Evolutionary conservation across 768 basidiomycete species (phyloP), one percentile per base, ranked within the genome.

Genomic region (Mycena epipterygia): DNA sequence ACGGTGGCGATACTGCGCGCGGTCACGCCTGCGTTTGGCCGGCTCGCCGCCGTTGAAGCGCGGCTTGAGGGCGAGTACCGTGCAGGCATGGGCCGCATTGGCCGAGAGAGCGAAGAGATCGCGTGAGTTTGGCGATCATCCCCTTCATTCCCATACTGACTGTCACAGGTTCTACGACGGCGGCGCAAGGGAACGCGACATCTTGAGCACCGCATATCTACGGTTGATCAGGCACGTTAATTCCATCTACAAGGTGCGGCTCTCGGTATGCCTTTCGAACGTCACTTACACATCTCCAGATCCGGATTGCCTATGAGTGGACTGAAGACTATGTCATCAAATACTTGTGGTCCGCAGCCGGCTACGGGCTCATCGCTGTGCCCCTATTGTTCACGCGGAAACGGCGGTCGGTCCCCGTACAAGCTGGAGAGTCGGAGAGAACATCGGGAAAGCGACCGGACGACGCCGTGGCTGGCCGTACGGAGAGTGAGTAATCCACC

Each of bases 241-340:
- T 76, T 92, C 90, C 0, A 95, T 98, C 53, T 97, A 95, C 85
- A 95, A 95, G 87, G 93, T 90, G 64, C 27, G 82, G 65, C n/a
- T 19, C 32, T 17, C 29, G 30, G 14, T 30, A 14, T 37, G 9
- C n/a, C 23, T 16, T 59, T 46, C 39, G 9, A 37, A 56, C 25
- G 62, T 35, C 21, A 55, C 42, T 61, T 30, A 39, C 30, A 39
- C 7, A 19, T 49, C 6, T 41, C 32, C 69, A 95, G 93, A 94
- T 95, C 60, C 91, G 95, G 19, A 95, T 97, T 53, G 93, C 93
- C 2, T 97, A 95, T 76, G 95, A 91, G 82, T 98, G 94, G 96
- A 98, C 95, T 0, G 97, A 98, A 77, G 97, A 98, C 82, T 96
- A 95, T 74, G 93, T 98, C 23, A 96, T 98, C 85, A 98, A 98